Evolutionary conservation across 495 filamentous ascomycete species (phyloP), one percentile per base, ranked within the genome.

Genomic region (Ramalina intermedia): DNA sequence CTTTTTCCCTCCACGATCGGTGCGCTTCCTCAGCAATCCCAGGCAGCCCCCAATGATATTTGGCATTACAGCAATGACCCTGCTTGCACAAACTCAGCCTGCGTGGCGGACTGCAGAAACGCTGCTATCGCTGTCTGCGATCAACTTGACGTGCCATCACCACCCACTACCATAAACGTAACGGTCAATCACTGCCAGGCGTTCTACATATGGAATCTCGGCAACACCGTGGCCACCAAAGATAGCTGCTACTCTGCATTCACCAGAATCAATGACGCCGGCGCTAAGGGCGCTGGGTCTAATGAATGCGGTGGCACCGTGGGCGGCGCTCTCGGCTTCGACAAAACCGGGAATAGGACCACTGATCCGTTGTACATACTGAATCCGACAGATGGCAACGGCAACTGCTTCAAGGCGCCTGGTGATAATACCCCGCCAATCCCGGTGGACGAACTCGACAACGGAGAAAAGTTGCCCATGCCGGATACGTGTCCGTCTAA

Each of bases 341-440:
- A 49, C 17, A 39, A n/a, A 8, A 24, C 2, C 12, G 16, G 24
- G 1, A 29, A 14, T 1, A 24, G 47, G 16, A 49, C 47, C 4
- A 49, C 17, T 43, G 47, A 49, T 17, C 47, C 47, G 11, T 23
- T 49, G n/a, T 49, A 41, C 20, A 21, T 29, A 36, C 16, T 49
- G 11, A 41, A 49, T 43, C 47, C 47, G 16, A 40, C 29, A 16
- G 47, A 41, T 17, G 47, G 47, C 18, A 49, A 49, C 33, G 47
- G 21, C 16, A 49, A 49, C 26, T 49, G 47, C 37, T 24, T 49
- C 36, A 49, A 49, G 24, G 47, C 47, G 37, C 17, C 47, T 23
- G 47, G 47, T 6, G 47, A 49, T 33, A 49, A 20, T 9, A 36
- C 37, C n/a, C 47, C 47, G 11, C 37, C 41, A 29, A 16, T 41